phyloP scores from a whole-genome alignment of 2,329 filamentous ascomycete species.

The Cladosporium sp. region DNA sequence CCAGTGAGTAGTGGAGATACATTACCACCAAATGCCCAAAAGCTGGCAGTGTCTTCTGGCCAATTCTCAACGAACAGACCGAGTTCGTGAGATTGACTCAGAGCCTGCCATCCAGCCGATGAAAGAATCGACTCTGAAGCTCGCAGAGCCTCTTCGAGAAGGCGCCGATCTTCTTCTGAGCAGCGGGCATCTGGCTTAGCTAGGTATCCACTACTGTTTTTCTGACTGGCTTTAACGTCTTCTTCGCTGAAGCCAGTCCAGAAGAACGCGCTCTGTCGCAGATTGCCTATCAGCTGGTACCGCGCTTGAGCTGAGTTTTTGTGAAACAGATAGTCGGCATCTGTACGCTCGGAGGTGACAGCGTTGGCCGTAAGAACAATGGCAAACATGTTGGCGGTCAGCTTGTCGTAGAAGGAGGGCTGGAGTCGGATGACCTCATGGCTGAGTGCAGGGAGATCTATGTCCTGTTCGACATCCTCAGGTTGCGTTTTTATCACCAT shows the following conservation, averaged over 20 bases:
- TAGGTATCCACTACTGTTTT: constrained; percentile 69
- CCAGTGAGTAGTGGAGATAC: constrained; percentile 55
- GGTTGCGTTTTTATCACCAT: constrained; percentile 79
- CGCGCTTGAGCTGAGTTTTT: constrained; percentile 68
- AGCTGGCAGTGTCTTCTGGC: constrained; percentile 58
- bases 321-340: constrained; percentile 88
- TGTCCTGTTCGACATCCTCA: constrained; percentile 65
- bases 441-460: constrained; percentile 67
- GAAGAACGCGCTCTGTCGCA: constrained; percentile 83
- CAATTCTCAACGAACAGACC: constrained; percentile 71
- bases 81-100: constrained; percentile 73
- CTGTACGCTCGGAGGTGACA: constrained; percentile 80
- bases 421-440: constrained; percentile 73
- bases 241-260: constrained; percentile 70
- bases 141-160: constrained; percentile 65
- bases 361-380: constrained; percentile 84
- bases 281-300: constrained; percentile 69
- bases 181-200: constrained; percentile 61
- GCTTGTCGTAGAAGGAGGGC: constrained; percentile 79
- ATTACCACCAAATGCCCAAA: constrained; percentile 64
- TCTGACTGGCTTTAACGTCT: constrained; percentile 64
- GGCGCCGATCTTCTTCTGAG: constrained; percentile 57
- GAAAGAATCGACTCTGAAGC: constrained; percentile 61
- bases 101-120: constrained; percentile 65
- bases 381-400: constrained; percentile 81